Evolutionary conservation across 2,329 filamentous ascomycete genomes (phyloP), one percentile per base, ranked within the genome.

Genomic region (Madurella mycetomatis): DNA sequence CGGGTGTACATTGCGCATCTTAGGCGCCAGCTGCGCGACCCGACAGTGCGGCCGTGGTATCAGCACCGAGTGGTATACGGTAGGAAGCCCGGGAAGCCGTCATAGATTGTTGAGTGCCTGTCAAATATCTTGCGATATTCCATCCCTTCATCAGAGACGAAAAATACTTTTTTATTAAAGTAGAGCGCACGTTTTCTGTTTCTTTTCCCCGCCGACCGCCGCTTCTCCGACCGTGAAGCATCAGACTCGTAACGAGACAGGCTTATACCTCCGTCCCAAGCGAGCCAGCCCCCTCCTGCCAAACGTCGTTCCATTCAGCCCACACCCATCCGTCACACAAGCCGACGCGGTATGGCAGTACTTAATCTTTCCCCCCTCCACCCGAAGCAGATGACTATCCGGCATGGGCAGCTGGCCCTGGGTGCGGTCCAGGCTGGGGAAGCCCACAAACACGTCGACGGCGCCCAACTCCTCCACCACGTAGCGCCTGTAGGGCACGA

Each of bases 371-470:
- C 64, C 64, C 2, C 53, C 47, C 53, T 66, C 64, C 11, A 66
- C 57, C 17, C 64, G 41, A 45, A 67, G 65, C 30, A 66, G 19
- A 45, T 66, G 63, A 41, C 64, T 66, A 49, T 66, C 62, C 19
- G 64, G 61, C 58, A 61, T 63, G 1, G 62, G 53, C 16, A 47
- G 32, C 5, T 54, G 44, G 0, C 57, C 58, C 19, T 56, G 44
- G 7, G 56, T 55, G 11, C 60, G 50, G 19, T 66, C 64, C n/a
- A 66, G 52, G 2, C 61, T 61, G 0, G 64, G 64, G 40, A 67
- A 66, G 0, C 63, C 63, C 1, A 63, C 32, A 44, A 66, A 67
- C 11, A 67, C 39, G 49, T 61, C 60, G 34, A 64, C 63, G 9
- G 53, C 54, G 9, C 63, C 65, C 34, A 62, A 47, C 51, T 65